Base-by-base conservation (phyloP, 192 early-diverging fungal genomes). In the Entomortierella chlamydospora region DNA sequence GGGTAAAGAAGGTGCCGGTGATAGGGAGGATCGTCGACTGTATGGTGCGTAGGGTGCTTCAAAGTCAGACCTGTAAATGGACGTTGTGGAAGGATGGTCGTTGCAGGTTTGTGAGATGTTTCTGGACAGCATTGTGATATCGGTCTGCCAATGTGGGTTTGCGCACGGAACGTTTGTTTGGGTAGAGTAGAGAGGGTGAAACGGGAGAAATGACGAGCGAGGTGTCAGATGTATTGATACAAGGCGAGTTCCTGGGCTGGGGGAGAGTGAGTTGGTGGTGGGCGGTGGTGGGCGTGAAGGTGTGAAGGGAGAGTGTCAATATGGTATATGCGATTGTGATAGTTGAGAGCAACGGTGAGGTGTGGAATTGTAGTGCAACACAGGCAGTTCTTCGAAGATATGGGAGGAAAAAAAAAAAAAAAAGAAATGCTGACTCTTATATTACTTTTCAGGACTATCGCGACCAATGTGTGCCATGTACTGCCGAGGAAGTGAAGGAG, bases 1-100 rank as follows among this genome's bases (percentile, higher is more conserved):
- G 10, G 72, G 47, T 23, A 29, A 54, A 49, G 58, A 34, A 30
- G 58, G 34, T 34, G 57, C 56, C 22, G 63, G 64, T 56, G 72
- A 67, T 45, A 59, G 42, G 28, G 64, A 61, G 41, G 58, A 47
- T 10, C 33, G 57, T 30, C 58, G 72, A 41, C 28, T 58, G 41
- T 49, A 52, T 26, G 57, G 26, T 4, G 64, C 23, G 31, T 58
- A 74, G 17, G 72, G 39, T 22, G 58, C 50, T 34, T 67, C 64
- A 58, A 61, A 61, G 8, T 61, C 58, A 28, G 72, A 74, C 64
- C 72, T 74, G 64, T 29, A 73, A 49, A 30, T 43, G 60, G 65
- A 58, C 34, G 51, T 41, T 29, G 58, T 47, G 30, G 72, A 61
- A 67, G 49, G 58, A 60, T 74, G 52, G 51, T 61, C 53, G 64